Base-by-base conservation (phyloP, 441 rosid species). In the Populus hybrid region DNA sequence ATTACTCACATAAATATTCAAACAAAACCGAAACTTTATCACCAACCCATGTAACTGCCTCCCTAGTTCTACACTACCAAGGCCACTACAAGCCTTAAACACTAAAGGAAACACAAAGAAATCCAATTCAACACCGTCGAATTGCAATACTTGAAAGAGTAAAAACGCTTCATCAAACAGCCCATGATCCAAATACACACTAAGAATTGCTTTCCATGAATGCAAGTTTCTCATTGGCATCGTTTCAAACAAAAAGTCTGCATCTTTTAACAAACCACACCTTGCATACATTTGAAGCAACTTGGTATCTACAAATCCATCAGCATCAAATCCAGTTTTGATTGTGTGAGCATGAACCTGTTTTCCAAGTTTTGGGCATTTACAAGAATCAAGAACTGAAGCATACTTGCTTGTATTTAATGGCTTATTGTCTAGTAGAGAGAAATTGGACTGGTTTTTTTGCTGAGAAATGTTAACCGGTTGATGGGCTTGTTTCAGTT, bases 21-120 rank as follows among this genome's bases (percentile, higher is more conserved):
- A 75, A 69, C 71, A 76, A 40, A 86, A 84, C 46, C 57, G 82
- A 81, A 57, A 66, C 75, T 88, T 90, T 4, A 84, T 73, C 74
- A 72, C 84, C 81, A 84, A 75, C 75, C 89, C 94, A 70, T 88
- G 91, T 23, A 88, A 69, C 76, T 87, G 91, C 79, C 83, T 85
- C 19, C 88, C 94, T 21, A 85, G 34, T 71, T 81, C 90, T 64
- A 85, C 66, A 26, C 35, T 70, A 5, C 75, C 82, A 42, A 88
- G 82, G 18, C 89, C 87, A 64, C 88, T 71, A 38, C 89, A 89
- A 69, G 79, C 77, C 81, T 86, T 89, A 40, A 87, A 76, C 28
- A 77, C 81, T 2, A 85, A 80, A 0, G 94, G 90, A 75, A 90
- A 84, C 76, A 87, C 83, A 70, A 86, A 88, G 71, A 86, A 85